Evolutionary conservation across 805 yeast species (phyloP).

Genomic region (Candida coleopterorum): DNA sequence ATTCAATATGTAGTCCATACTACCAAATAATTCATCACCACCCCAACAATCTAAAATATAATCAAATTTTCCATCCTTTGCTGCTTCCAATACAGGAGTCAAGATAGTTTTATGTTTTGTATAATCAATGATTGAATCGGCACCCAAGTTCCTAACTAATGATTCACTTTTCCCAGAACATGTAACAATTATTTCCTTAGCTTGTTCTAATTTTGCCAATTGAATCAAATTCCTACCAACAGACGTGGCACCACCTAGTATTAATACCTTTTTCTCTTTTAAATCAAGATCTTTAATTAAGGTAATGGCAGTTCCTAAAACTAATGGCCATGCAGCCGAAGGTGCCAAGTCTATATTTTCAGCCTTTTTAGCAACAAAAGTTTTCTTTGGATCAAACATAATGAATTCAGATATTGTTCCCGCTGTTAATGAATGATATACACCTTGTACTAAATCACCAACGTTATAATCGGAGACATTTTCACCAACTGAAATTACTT

Average conservation of each 20-base stretch:
- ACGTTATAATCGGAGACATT: slow-evolving; percentile 15
- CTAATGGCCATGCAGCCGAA: slow-evolving; percentile 66
- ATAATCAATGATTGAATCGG: slow-evolving; percentile 55
- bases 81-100: slow-evolving; percentile 28
- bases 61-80: slow-evolving; percentile 45
- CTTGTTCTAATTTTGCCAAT: slow-evolving; percentile 44
- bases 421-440: slow-evolving; percentile 13
- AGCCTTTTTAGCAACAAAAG: slow-evolving; percentile 33
- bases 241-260: slow-evolving; percentile 68
- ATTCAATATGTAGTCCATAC: slow-evolving; percentile 39
- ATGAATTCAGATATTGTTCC: slow-evolving; percentile 50
- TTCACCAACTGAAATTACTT: slow-evolving; percentile 26
- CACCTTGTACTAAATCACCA: slow-evolving; percentile 29
- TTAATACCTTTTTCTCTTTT: slow-evolving; percentile 46
- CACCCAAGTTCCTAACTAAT: slow-evolving; percentile 48
- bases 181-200: slow-evolving; percentile 50
- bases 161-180: slow-evolving; percentile 48
- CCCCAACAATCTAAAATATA: slow-evolving; percentile 66
- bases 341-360: slow-evolving; percentile 41
- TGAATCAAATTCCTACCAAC: slow-evolving; percentile 59
- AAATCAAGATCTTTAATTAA: slow-evolving; percentile 30
- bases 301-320: slow-evolving; percentile 57
- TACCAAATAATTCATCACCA: slow-evolving; percentile 42
- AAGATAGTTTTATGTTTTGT: slow-evolving; percentile 33
- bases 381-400: slow-evolving; percentile 25